Percentiles rank a stretch among this genome's conserved stretches.
Evolutionary conservation across 2,329 filamentous ascomycete genomes (phyloP).

Genomic region (Lizonia empirigonia): DNA sequence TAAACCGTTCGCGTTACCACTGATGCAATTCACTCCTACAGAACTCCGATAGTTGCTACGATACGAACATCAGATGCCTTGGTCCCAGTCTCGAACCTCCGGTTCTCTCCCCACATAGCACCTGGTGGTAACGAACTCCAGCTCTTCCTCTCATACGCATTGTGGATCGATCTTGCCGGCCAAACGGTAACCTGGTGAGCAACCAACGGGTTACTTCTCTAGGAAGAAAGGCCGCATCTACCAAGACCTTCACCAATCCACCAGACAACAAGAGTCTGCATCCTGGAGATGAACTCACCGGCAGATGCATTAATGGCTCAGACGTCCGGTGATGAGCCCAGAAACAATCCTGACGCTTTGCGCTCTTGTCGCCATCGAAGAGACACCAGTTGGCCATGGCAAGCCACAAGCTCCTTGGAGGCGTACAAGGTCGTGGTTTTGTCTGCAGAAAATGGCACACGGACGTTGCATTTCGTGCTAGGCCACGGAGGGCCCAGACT

Average conservation of each 20-base stretch:
- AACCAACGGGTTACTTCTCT: conserved; percentile 5
- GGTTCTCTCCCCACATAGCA: not conserved
- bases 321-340: conserved; percentile 19
- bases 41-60: conserved; percentile 5
- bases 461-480: conserved; percentile 20
- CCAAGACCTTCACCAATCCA: conserved; percentile 17
- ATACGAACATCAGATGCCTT: not conserved
- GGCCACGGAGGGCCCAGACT: conserved; percentile 30
- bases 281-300: conserved; percentile 8
- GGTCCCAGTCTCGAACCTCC: not conserved
- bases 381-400: conserved; percentile 26
- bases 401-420: conserved; percentile 33
- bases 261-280: conserved; percentile 2
- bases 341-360: conserved; percentile 16
- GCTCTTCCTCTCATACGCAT: not conserved
- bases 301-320: conserved; percentile 18
- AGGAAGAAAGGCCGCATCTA: conserved; percentile 15
- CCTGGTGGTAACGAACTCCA: not conserved
- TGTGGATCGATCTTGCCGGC: not conserved
- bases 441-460: conserved; percentile 11
- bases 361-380: conserved; percentile 27
- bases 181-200: not conserved
- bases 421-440: conserved; percentile 17
- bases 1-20: conserved; percentile 11
- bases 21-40: conserved; percentile 4